Conservation (phyloP, 2,329 filamentous ascomycete species). For the Penicillium oxalicum region DNA sequence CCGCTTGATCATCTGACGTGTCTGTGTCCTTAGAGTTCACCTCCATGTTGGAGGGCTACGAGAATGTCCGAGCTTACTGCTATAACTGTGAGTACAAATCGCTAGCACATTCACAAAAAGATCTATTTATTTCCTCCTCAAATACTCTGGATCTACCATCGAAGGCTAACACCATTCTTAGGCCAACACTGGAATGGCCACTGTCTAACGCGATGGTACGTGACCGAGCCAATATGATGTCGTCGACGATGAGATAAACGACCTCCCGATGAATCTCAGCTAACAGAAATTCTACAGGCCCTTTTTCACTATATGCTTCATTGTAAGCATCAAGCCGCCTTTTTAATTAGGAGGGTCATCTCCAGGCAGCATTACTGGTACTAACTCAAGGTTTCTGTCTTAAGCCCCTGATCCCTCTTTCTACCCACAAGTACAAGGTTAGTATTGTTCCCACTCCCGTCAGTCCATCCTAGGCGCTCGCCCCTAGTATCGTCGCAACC, state of each 20-base stretch:
- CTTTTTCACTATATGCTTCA: constrained; percentile 43
- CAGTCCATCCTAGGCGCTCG: no score
- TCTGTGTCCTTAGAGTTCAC: constrained; percentile 35
- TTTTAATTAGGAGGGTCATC: no score
- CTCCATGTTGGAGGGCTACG: constrained; percentile 41
- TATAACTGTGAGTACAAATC: constrained; percentile 37
- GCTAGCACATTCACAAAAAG: no score
- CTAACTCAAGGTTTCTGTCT: constrained; percentile 4
- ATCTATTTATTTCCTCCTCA: no score
- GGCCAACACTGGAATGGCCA: constrained; percentile 42
- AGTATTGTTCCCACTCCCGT: not conserved
- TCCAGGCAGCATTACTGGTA: no score
- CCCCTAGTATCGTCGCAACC: no score
- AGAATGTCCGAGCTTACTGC: constrained; percentile 42
- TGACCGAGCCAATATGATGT: not conserved
- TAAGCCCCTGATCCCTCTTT: constrained; percentile 36
- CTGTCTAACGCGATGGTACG: constrained; percentile 40
- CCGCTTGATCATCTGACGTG: constrained; percentile 10
- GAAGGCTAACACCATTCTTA: constrained; percentile 4
- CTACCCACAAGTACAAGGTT: constrained; percentile 37
- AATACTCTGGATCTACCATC: no score
- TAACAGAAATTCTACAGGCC: constrained; percentile 27
- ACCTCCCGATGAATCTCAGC: not conserved
- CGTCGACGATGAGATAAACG: no score
- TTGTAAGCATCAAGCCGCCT: constrained; percentile 24